These are phyloP conservation scores for Chalciporus chontae DNA, from an alignment of 768 basidiomycete species.

Conservation along the genomic window DNA sequence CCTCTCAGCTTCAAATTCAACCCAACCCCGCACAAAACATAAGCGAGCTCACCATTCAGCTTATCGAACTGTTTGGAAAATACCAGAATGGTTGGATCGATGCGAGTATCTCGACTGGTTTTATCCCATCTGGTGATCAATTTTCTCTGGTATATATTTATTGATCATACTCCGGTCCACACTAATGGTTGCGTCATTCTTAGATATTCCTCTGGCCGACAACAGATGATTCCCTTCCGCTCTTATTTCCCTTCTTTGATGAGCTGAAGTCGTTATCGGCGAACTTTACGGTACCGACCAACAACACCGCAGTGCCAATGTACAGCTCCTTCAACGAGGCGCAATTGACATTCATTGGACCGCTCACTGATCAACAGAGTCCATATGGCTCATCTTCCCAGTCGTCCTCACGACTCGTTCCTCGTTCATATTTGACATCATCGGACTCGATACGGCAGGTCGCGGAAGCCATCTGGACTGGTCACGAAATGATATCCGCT, in stretches of 20 bases:
- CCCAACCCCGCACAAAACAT: constrained; percentile 14
- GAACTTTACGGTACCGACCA: constrained; percentile 11
- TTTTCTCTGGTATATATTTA: not conserved
- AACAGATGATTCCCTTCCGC: constrained; percentile 1
- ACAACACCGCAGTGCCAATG: constrained; percentile 9
- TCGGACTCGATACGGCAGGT: constrained; percentile 1
- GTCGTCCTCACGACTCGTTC: constrained; percentile 14
- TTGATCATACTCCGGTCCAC: constrained; percentile 8
- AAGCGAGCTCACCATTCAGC: constrained; percentile 7
- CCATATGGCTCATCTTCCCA: constrained; percentile 11
- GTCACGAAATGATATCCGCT: constrained; percentile 5
- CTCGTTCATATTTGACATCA: constrained; percentile 8
- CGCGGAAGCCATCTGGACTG: constrained; percentile 20
- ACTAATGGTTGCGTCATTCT: not conserved
- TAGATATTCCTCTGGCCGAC: constrained; percentile 13
- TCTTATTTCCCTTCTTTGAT: constrained; percentile 12
- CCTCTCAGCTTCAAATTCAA: constrained; percentile 5
- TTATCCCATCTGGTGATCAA: not conserved
- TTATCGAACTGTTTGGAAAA: constrained; percentile 17
- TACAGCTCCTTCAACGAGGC: constrained; percentile 13
- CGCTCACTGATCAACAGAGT: constrained; percentile 4
- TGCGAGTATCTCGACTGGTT: constrained; percentile 5
- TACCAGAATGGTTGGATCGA: constrained; percentile 13
- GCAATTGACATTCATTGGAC: constrained; percentile 2
- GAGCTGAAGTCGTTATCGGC: constrained; percentile 11